Conservation (phyloP, 192 early-diverging fungal species). For the Mortierella claussenii region DNA sequence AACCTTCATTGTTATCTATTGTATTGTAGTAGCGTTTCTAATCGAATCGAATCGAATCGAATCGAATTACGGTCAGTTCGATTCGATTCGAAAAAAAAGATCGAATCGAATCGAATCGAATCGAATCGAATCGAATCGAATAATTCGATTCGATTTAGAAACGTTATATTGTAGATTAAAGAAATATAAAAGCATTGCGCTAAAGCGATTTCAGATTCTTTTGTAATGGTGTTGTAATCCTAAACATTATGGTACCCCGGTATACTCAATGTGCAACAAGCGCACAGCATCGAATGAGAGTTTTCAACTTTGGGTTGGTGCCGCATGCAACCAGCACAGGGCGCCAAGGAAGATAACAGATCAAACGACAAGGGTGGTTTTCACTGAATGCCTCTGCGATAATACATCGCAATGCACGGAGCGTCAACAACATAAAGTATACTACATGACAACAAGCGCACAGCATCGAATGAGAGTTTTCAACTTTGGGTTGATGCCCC, state of each 20-base stretch:
- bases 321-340: conserved; percentile 18
- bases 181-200: background rate
- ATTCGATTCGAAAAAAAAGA: too few species aligned
- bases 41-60: background rate
- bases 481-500: conserved; percentile 31
- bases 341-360: conserved; percentile 27
- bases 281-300: conserved; percentile 23
- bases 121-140: background rate
- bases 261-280: conserved; percentile 29
- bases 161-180: background rate
- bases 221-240: background rate
- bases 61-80: background rate
- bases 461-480: conserved; percentile 18
- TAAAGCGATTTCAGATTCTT: background rate
- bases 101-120: background rate
- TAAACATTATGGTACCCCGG: conserved; percentile 1
- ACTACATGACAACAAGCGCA: conserved; percentile 33
- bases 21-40: conserved; percentile 17
- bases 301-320: conserved; percentile 29
- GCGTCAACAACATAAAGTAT: conserved; percentile 19
- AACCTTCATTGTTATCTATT: background rate
- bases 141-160: background rate
- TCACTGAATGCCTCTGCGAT: conserved; percentile 17
- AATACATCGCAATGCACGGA: conserved; percentile 19
- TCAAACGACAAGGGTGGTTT: conserved; percentile 29